A percentile compares a stretch with the other conserved stretches of the same genome.
These are phyloP conservation scores for Cladobotryum mycophilum DNA, from an alignment of 2,329 filamentous ascomycete species.

Conservation along the genomic window DNA sequence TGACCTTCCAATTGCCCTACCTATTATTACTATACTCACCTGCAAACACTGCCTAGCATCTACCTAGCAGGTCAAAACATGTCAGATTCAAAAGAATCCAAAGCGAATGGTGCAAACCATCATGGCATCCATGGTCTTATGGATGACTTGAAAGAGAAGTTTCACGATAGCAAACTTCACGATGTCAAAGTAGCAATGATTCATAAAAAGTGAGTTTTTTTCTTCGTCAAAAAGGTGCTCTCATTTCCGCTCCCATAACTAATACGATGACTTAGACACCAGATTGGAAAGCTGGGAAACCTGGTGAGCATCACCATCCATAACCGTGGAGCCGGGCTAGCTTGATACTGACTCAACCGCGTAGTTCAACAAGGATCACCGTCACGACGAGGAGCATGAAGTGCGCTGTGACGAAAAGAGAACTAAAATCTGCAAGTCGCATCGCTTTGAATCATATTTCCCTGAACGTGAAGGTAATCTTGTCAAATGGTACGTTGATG, in stretches of 20 bases:
- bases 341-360: slow-evolving; percentile 2
- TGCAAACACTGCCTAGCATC: too few species aligned
- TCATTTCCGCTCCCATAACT: not conserved
- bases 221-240: not conserved
- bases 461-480: slow-evolving; percentile 79
- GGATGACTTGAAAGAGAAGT: slow-evolving; percentile 50
- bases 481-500: slow-evolving; percentile 97
- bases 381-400: slow-evolving; percentile 91
- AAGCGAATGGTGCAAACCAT: slow-evolving; percentile 17
- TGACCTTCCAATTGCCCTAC: too few species aligned
- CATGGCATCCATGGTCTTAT: slow-evolving; percentile 30
- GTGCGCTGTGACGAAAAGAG: slow-evolving; percentile 77
- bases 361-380: slow-evolving; percentile 77
- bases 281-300: slow-evolving; percentile 58
- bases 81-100: slow-evolving; percentile 15
- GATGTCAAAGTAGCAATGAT: slow-evolving; percentile 51
- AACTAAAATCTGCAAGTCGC: slow-evolving; percentile 59
- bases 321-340: not conserved
- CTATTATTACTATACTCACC: too few species aligned
- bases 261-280: slow-evolving; percentile 29
- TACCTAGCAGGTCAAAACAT: slow-evolving; percentile 11
- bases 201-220: slow-evolving; percentile 48
- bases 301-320: slow-evolving; percentile 37
- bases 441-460: slow-evolving; percentile 87
- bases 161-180: slow-evolving; percentile 47